These are phyloP conservation scores for Zymoseptoria brevis DNA, from an alignment of 2,329 filamentous ascomycete genomes.

Conservation along the genomic window DNA sequence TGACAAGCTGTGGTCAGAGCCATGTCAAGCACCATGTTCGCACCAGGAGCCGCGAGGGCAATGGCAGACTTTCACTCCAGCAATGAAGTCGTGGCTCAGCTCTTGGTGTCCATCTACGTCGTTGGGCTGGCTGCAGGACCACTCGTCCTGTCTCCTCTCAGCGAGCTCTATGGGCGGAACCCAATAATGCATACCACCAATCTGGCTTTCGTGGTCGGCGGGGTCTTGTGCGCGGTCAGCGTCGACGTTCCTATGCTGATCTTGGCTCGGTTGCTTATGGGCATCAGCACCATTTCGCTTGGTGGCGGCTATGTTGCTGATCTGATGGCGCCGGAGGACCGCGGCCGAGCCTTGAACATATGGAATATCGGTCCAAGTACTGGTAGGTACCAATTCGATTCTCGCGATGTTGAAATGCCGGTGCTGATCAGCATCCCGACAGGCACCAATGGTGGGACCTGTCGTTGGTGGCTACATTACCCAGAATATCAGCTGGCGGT, in stretches of 20 bases:
- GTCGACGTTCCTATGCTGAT: background rate
- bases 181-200: conserved; percentile 10
- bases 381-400: conserved; percentile 12
- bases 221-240: background rate
- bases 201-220: background rate
- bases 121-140: conserved; percentile 45
- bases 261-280: background rate
- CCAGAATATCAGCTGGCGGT: conserved; percentile 2
- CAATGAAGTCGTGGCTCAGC: background rate
- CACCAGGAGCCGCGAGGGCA: background rate
- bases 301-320: conserved; percentile 30
- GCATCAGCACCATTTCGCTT: conserved; percentile 14
- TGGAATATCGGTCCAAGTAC: conserved; percentile 8
- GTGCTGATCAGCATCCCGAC: background rate
- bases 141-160: conserved; percentile 35
- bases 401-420: conserved; percentile 28
- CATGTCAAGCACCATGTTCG: conserved; percentile 1
- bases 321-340: conserved; percentile 2
- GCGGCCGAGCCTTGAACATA: conserved; percentile 2
- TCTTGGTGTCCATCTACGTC: conserved; percentile 53
- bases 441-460: conserved; percentile 5
- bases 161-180: conserved; percentile 30
- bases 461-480: conserved; percentile 1
- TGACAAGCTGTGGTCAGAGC: background rate
- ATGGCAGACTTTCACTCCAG: background rate